Percentiles rank a stretch among this genome's conserved stretches.
Evolutionary conservation across 2,329 filamentous ascomycete genomes (phyloP).

Genomic region (Colletotrichum filicis): DNA sequence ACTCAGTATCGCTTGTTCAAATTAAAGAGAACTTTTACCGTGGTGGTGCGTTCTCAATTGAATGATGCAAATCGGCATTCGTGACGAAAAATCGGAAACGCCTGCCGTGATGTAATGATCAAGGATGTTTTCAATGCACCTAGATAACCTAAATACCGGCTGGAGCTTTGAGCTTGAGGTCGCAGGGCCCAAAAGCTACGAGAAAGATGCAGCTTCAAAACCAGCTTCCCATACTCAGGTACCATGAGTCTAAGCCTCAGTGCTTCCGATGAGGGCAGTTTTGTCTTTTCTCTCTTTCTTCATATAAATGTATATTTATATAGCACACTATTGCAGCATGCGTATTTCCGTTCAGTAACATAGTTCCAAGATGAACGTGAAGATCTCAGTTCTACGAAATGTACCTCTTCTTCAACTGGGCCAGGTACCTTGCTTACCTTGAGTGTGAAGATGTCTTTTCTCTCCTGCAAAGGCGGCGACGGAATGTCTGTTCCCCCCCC

Average conservation of each 20-base stretch:
- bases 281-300: no score
- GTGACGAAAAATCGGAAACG: background rate
- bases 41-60: background rate
- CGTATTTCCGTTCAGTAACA: no score
- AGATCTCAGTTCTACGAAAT: no score
- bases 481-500: background rate
- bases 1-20: background rate
- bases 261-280: no score
- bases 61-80: background rate
- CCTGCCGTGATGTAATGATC: background rate
- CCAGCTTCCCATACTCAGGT: background rate
- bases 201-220: background rate
- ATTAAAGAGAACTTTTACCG: background rate
- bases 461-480: constrained; percentile 10
- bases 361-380: no score
- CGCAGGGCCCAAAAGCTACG: background rate
- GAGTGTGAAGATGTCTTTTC: background rate
- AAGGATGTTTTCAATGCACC: background rate
- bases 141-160: background rate
- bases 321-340: no score
- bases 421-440: background rate
- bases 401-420: no score
- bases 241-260: background rate
- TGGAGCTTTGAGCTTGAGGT: constrained; percentile 7
- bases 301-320: no score